A percentile compares a stretch with the other conserved stretches of the same genome.
Conservation (phyloP, 1,284 basidiomycete genomes). For the Megacollybia platyphylla region DNA sequence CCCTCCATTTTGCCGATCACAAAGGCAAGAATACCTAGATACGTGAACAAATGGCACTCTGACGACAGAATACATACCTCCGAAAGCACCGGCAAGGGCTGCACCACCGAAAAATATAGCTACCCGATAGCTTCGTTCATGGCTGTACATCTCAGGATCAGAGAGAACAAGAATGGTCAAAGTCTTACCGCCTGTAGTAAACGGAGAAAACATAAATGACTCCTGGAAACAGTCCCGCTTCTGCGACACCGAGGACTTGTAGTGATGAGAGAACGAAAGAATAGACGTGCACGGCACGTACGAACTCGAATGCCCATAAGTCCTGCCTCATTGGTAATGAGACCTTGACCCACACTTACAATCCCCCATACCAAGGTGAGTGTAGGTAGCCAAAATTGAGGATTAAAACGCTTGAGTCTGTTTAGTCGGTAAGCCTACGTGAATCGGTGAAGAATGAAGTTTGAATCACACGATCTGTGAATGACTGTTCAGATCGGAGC, state of each 20-base stretch:
- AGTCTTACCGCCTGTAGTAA: conserved; percentile 36
- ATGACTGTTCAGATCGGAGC: conserved; percentile 1
- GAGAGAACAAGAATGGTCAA: background rate
- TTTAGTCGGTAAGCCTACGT: background rate
- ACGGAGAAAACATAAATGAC: conserved; percentile 48
- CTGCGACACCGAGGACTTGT: conserved; percentile 37
- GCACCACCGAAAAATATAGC: conserved; percentile 49
- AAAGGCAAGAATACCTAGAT: conserved; percentile 39
- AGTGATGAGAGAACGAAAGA: conserved; percentile 4
- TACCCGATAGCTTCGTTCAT: conserved; percentile 47
- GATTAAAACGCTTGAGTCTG: conserved; percentile 45
- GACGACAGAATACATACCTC: conserved; percentile 19
- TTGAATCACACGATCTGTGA: conserved; percentile 2
- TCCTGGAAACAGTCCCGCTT: conserved; percentile 52
- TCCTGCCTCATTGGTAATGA: conserved; percentile 42
- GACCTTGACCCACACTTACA: conserved; percentile 43
- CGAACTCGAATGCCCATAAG: conserved; percentile 45
- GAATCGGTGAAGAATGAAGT: background rate
- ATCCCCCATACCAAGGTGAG: conserved; percentile 49
- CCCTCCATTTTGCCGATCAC: conserved; percentile 47
- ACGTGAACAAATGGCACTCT: background rate
- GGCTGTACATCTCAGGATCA: conserved; percentile 15
- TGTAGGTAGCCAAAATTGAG: conserved; percentile 46
- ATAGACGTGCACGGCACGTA: conserved; percentile 11
- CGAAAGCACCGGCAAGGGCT: conserved; percentile 45